Evolutionary conservation across 2,329 filamentous ascomycete species (phyloP), one percentile per base, ranked within the genome.

Genomic region (Colletotrichum gigasporum): DNA sequence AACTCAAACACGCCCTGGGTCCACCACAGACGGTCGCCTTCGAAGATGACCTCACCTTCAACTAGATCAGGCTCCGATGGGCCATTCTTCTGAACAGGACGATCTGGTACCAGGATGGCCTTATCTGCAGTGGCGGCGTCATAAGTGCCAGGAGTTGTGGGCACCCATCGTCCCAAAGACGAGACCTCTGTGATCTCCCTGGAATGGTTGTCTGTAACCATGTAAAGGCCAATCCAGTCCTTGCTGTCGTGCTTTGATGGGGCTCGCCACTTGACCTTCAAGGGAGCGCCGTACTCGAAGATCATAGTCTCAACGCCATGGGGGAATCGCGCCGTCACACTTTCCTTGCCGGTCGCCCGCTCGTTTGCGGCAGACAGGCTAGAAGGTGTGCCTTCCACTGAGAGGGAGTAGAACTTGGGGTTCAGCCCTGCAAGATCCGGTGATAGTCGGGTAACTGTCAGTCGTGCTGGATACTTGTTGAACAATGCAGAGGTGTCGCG

Each of bases 11-110:
- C 92, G 57, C 96, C 96, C 66, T 95, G 92, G 0, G 92, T 97
- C 96, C 96, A 99, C 90, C 93, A 99, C 2, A 97, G 85, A 79
- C 97, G 97, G 80, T 98, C 94, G 48, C 96, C 94, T 9, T 90
- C 84, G 74, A 99, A 98, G 11, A 93, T 78, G 72, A 98, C 90
- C 75, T 97, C 93, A 42, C 96, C 96, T 11, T 87, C 85, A 4
- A 93, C 86, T 68, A 90, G 84, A 61, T 91, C 84, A 9, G 62
- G 50, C 3, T 85, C 84, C 3, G 83, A 81, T 1, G 82, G 81
- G 56, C 88, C 85, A 11, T 71, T 82, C 80, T 68, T 79, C 68
- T 82, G 74, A 1, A 89, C 76, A 1, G 85, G 80, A 34, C 88
- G 81, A 71, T 97, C 90, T 9, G 86, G 89, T 1, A 88, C 80